These are phyloP conservation scores for Coemansia sp. DNA, from an alignment of 192 early-diverging fungal species.

Conservation along the genomic window DNA sequence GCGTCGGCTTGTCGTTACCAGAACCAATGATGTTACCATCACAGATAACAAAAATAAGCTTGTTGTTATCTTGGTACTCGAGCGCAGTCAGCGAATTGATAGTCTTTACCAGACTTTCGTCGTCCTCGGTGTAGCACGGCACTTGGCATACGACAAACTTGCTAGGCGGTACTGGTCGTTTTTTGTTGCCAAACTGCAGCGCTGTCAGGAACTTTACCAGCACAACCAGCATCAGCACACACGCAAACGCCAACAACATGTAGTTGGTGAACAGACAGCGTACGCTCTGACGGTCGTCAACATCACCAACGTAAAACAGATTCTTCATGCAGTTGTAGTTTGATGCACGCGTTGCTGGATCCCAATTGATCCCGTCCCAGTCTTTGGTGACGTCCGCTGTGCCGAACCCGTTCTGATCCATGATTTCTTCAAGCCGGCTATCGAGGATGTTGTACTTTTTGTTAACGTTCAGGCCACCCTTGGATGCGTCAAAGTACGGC, in stretches of 20 bases:
- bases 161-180: conserved; percentile 77
- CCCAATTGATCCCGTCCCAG: conserved; percentile 29
- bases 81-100: conserved; percentile 77
- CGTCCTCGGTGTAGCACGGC: conserved; percentile 93
- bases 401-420: conserved; percentile 57
- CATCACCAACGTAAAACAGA: conserved; percentile 77
- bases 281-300: conserved; percentile 76
- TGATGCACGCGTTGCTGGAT: conserved; percentile 30
- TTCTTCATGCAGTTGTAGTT: conserved; percentile 77
- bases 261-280: conserved; percentile 83
- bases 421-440: conserved; percentile 55
- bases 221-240: conserved; percentile 77
- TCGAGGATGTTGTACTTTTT: conserved; percentile 29
- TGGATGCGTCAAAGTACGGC: conserved; percentile 54
- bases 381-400: conserved; percentile 41
- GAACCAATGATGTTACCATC: conserved; percentile 91
- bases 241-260: conserved; percentile 74
- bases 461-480: conserved; percentile 32
- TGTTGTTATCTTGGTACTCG: conserved; percentile 83
- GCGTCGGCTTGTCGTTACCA: conserved; percentile 91
- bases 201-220: conserved; percentile 76
- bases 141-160: conserved; percentile 96
- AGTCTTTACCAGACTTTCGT: conserved; percentile 77
- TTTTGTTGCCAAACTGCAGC: conserved; percentile 67
- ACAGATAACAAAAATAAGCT: conserved; percentile 80